Base-by-base conservation (phyloP, 2,329 filamentous ascomycete species). In the Emergomyces orientalis region DNA sequence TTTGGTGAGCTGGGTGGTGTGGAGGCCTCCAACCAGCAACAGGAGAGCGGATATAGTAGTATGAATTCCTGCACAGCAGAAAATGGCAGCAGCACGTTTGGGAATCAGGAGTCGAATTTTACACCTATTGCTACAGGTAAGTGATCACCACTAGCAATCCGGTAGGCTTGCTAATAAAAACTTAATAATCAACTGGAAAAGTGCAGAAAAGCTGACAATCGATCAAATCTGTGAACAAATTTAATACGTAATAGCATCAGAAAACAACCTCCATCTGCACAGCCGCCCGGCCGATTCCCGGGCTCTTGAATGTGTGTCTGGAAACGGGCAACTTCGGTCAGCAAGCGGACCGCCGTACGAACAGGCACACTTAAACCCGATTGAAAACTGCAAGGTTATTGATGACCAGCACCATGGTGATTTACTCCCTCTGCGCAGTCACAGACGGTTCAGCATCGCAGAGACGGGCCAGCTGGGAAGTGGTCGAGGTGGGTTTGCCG, bases 381-480 rank as follows among this genome's bases (percentile, higher is more conserved):
- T 41, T 2, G 39, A 63, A 17, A 49, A 59, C 34, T 27, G 22
- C n/a, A 27, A 19, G n/a, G 13, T 14, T 25, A 30, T 41, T 30
- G 56, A 59, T 22, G 41, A 47, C 14, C 37, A 52, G 34, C 14
- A 60, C 14, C 41, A 41, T 30, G 37, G 62, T 27, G 63, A 61
- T 45, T 60, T 65, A 25, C 55, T 58, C n/a, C 51, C 60, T 7
- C 58, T 65, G 8, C 51, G 59, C 37, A 64, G 37, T 32, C 64
- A 62, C 56, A 60, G 64, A 39, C 62, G 19, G 49, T 61, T 39
- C 41, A 60, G 63, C 49, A 55, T 62, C 32, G 62, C 64, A 25
- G 64, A 65, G 37, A 65, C 63, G 3, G 64, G 64, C 25, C 64
- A 65, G 54, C 56, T 64, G 5, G 63, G 62, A 19, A 58, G 39